Conservation (phyloP, 1,139 yeast genomes). For the Yamadazyma membranifaciens region DNA sequence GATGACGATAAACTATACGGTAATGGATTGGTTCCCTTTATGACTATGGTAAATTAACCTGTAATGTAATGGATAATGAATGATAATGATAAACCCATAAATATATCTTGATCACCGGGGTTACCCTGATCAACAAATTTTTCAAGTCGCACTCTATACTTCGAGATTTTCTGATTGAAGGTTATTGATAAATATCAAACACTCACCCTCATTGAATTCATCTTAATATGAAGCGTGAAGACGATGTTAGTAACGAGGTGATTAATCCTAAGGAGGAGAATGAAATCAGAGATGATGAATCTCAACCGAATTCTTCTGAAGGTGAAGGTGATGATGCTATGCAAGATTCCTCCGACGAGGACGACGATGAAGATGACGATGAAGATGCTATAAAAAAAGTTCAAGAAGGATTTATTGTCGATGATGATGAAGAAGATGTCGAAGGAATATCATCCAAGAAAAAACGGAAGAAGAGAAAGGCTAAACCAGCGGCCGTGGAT, state of each 20-base stretch:
- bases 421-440: conserved; percentile 75
- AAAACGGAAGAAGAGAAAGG: conserved; percentile 36
- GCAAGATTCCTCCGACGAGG: conserved; percentile 61
- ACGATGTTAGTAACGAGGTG: neutral
- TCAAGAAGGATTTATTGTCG: conserved; percentile 92
- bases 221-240: conserved; percentile 5
- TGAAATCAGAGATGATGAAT: conserved; percentile 37
- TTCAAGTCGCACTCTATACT: conserved; percentile 3
- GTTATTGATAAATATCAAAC: neutral
- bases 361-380: conserved; percentile 67
- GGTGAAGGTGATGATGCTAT: conserved; percentile 48
- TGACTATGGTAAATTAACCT: too few relatives aligned
- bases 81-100: too few relatives aligned
- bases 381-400: conserved; percentile 74
- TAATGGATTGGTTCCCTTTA: too few relatives aligned
- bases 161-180: conserved; percentile 4
- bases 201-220: neutral
- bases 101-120: neutral
- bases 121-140: conserved; percentile 7
- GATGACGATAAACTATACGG: too few relatives aligned
- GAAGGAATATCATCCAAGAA: conserved; percentile 30
- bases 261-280: conserved; percentile 27
- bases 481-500: conserved; percentile 46
- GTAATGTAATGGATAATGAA: too few relatives aligned
- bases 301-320: conserved; percentile 23